These are phyloP conservation scores for Asterionellopsis glacialis DNA, from an alignment of 108 stramenopile species.

Conservation along the genomic window DNA sequence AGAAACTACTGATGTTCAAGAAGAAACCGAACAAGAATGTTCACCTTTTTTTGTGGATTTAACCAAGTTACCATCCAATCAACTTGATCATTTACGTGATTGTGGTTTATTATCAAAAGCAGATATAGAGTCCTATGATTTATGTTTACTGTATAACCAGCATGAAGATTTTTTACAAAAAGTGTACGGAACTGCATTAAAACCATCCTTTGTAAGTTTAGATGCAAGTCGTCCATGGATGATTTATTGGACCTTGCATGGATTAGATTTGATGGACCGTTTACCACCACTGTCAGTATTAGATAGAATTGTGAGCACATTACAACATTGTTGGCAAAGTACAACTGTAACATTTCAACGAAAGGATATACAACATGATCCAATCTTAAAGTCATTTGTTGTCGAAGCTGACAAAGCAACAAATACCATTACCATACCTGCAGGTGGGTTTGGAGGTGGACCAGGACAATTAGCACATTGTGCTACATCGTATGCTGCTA, in stretches of 20 bases:
- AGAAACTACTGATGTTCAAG: constrained; percentile 39
- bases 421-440: constrained; percentile 10
- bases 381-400: constrained; percentile 5
- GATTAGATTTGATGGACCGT: constrained; percentile 75
- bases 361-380: constrained; percentile 16
- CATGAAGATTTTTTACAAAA: constrained; percentile 19
- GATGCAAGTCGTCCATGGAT: constrained; percentile 98
- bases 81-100: constrained; percentile 54
- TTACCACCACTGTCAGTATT: constrained; percentile 22
- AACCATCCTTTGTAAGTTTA: constrained; percentile 70
- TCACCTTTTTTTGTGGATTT: constrained; percentile 74
- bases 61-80: constrained; percentile 21
- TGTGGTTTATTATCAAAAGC: constrained; percentile 46
- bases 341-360: constrained; percentile 8
- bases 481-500: constrained; percentile 95
- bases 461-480: constrained; percentile 89
- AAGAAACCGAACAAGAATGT: constrained; percentile 71
- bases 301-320: constrained; percentile 53
- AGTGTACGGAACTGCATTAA: constrained; percentile 8
- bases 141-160: background rate
- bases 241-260: constrained; percentile 93
- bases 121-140: background rate
- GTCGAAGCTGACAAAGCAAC: background rate
- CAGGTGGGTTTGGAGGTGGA: constrained; percentile 96
- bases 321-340: constrained; percentile 53